phyloP scores from a whole-genome alignment of 2,329 filamentous ascomycete genomes.

The Orbilia blumenaviensis region DNA sequence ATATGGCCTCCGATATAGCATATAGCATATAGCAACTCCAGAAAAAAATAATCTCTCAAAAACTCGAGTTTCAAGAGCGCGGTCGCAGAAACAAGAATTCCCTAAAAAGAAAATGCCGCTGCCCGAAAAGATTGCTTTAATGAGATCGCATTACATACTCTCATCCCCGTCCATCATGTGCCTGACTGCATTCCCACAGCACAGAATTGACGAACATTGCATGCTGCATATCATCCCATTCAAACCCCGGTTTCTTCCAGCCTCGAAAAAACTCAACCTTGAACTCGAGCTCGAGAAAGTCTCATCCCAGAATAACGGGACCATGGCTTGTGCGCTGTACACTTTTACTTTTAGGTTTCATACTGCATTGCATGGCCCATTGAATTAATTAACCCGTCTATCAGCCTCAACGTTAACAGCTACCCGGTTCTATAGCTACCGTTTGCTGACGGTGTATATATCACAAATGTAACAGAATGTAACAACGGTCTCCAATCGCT shows the following conservation, averaged over 20 bases:
- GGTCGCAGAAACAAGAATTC: neutral
- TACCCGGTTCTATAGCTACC: no score
- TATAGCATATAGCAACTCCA: no score
- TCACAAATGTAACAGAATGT: no score
- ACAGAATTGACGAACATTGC: constrained; percentile 45
- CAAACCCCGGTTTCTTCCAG: constrained; percentile 8
- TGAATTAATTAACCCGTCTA: neutral
- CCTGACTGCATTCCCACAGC: constrained; percentile 28
- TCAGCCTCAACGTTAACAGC: no score
- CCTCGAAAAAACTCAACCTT: no score
- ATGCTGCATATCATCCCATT: constrained; percentile 47
- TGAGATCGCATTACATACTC: constrained; percentile 9
- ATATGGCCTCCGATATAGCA: no score
- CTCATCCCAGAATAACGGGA: no score
- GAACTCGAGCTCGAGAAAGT: neutral
- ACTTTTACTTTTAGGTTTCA: no score
- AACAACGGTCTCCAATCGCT: no score
- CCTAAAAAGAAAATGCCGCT: neutral
- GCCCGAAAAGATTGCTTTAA: neutral
- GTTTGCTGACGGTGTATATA: no score
- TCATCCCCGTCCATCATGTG: constrained; percentile 30
- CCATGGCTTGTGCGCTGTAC: neutral
- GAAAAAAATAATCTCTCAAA: neutral
- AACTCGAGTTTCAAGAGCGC: no score
- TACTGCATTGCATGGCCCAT: neutral